These are phyloP conservation scores for Closterium sp. DNA, from an alignment of 139 green algal genomes.

Conservation along the genomic window DNA sequence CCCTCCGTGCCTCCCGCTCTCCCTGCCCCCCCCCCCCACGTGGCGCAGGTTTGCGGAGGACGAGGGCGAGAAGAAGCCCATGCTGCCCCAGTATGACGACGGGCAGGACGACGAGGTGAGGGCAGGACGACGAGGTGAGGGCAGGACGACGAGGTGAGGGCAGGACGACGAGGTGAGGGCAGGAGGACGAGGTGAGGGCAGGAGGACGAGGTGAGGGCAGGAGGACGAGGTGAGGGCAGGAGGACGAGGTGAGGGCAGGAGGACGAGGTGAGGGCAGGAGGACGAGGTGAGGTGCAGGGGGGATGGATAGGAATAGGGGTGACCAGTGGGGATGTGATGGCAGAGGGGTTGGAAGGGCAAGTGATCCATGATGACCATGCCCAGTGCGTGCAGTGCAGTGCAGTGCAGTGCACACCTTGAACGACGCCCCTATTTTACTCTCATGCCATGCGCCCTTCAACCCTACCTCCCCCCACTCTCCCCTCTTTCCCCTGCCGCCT, in stretches of 20 bases:
- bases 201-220: conserved; percentile 62
- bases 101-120: conserved; percentile 69
- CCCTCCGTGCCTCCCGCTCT: background rate
- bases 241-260: conserved; percentile 59
- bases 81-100: conserved; percentile 89
- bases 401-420: no score
- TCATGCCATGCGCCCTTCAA: background rate
- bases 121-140: conserved; percentile 16
- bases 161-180: background rate
- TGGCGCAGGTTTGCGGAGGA: background rate
- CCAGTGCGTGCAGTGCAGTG: no score
- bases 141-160: background rate
- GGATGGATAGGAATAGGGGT: background rate
- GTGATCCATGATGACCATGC: no score
- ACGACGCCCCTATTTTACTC: no score
- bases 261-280: background rate
- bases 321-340: no score
- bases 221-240: conserved; percentile 66
- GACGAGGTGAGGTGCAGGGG: background rate
- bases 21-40: background rate
- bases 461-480: no score
- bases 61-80: conserved; percentile 6
- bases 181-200: conserved; percentile 65
- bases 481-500: no score
- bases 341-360: no score